Base-by-base conservation (phyloP, 139 green algal species). In the Volvox africanus region DNA sequence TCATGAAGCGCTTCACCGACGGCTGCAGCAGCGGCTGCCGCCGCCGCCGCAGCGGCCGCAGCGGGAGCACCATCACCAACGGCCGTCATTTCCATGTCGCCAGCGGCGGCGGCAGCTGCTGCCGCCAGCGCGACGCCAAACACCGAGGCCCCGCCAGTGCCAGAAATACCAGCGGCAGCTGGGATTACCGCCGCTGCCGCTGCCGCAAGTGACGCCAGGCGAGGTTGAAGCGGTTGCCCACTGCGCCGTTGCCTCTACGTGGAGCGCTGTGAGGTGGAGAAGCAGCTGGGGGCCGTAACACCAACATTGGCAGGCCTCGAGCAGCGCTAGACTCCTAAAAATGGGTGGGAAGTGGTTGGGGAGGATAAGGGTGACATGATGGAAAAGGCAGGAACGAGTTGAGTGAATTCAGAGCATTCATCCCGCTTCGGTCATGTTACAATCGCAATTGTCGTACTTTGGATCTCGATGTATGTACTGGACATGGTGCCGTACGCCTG, bases 1-100 rank as follows among this genome's bases (percentile, higher is more conserved):
- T 93, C 86, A 26, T 92, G 92, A 20, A 97, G 92, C 80, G 88
- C 78, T 90, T 95, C 93, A 19, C 92, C 91, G 6, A 80, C 90
- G 1, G 44, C 77, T 0, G 85, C 91, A 1, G 92, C 92, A 0
- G 94, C 93, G 1, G 91, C 92, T 0, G 92, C 87, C 3, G 91
- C 93, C 17, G 89, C 93, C 17, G 84, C 83, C 0, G 33, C 44
- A 2, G 75, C 75, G 30, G 22, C 85, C 65, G 65, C 32, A 2
- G 77, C 44, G 37, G 36, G 19, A 26, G 37, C 35, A 19, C 12
- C 82, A 12, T 33, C 61, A 33, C 18, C 61, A 0, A 33, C n/a
- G 18, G 50, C 26, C 61, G 80, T 55, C 80, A 61, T 35, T 1
- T 84, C 78, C 36, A 55, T 17, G 0, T 76, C 82, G 65, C 67